Evolutionary conservation across 768 basidiomycete species (phyloP), one percentile per base, ranked within the genome.

Genomic region (Omphalotus guepiniiformis): DNA sequence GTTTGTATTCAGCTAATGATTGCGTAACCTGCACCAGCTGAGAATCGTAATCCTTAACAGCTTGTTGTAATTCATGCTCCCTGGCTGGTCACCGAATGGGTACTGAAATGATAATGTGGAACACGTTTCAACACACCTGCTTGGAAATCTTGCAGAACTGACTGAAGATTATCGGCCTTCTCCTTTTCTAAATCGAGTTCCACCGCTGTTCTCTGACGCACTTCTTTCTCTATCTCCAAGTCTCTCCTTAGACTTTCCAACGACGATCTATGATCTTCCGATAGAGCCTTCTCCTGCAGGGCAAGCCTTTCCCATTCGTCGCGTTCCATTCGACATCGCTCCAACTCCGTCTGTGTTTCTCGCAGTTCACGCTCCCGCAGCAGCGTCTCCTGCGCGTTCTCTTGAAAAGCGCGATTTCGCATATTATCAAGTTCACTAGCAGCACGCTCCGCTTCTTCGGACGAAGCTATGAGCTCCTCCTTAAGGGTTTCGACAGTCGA

Each of bases 111-210:
- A 50, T 36, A 28, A 28, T 6, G 18, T 27, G 25, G 12, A 26
- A 47, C 27, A 26, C 26, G 30, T 47, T 39, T 35, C 22, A 3
- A 69, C 86, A 49, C 56, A 94, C 95, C 86, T 44, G 83, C 74
- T 68, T 98, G 93, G 68, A 98, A 99, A 66, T 98, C 96, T 59
- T 91, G 85, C 57, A 99, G 68, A 3, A 99, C 96, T 3, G 87
- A 85, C 63, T 97, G 90, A 49, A 99, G 63, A 66, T 98, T 98
- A 6, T 66, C 71, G 3, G 83, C 79, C 57, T 85, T 88, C 68
- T 90, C 84, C 52, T 72, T 72, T 55, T 91, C 89, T 16, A 69
- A 63, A 51, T 83, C 83, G 32, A 92, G 69, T 52, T 82, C 79
- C 0, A 58, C 70, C 25, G 63, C 59, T 15, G 83, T 80, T 53